A percentile compares a stretch with the other conserved stretches of the same genome.
phyloP scores from a whole-genome alignment of 2,329 filamentous ascomycete species.

The Aureobasidium sp. region DNA sequence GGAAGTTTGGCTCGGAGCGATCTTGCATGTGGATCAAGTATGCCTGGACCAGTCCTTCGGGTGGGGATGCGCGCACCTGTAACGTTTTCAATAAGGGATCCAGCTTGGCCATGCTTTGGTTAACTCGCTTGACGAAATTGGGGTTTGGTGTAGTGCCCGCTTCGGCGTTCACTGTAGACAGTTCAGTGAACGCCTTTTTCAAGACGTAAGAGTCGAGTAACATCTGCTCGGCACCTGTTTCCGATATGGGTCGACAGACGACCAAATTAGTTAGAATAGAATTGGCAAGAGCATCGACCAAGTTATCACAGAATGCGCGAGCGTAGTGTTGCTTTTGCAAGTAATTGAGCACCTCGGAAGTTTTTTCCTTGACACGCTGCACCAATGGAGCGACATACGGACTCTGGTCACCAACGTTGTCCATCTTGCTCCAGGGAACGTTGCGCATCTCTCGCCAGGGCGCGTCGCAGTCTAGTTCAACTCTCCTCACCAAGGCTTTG shows the following conservation, averaged over 20 bases:
- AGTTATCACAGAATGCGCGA: conserved; percentile 85
- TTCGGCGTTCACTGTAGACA: conserved; percentile 54
- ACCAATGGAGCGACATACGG: conserved; percentile 81
- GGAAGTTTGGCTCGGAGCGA: conserved; percentile 88
- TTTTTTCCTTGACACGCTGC: conserved; percentile 59
- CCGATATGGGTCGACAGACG: conserved; percentile 81
- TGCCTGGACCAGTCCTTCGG: conserved; percentile 90
- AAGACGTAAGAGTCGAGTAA: conserved; percentile 88
- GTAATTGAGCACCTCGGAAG: conserved; percentile 64
- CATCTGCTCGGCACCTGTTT: conserved; percentile 97
- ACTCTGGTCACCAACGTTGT: conserved; percentile 87
- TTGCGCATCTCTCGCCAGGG: conserved; percentile 97
- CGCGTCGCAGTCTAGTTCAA: conserved; percentile 73
- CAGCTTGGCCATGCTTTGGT: conserved; percentile 72
- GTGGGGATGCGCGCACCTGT: conserved; percentile 82
- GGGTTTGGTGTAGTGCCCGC: conserved; percentile 44
- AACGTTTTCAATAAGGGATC: conserved; percentile 93
- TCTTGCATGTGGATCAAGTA: conserved; percentile 97
- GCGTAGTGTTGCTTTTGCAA: conserved; percentile 90
- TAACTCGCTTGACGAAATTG: conserved; percentile 78
- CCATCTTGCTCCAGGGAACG: conserved; percentile 88
- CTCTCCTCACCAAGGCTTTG: conserved; percentile 70
- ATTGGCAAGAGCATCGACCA: conserved; percentile 79
- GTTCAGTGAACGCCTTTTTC: conserved; percentile 65
- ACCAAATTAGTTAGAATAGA: conserved; percentile 78